Base-by-base conservation (phyloP, 805 yeast genomes). In the Wickerhamomyces strasburgensis region DNA sequence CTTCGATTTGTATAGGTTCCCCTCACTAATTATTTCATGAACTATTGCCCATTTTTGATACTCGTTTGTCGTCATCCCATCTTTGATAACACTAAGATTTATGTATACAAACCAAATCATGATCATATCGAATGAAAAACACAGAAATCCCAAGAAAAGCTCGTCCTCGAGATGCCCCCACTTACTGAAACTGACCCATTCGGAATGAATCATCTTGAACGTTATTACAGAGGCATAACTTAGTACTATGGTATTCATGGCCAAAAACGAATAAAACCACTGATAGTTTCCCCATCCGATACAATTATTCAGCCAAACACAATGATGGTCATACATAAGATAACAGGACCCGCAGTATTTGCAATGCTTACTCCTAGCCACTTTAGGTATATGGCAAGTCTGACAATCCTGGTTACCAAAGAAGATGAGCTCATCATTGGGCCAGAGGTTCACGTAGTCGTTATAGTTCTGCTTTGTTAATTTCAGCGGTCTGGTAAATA, bases 21-120 rank as follows among this genome's bases (percentile, higher is more conserved):
- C 68, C 10, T 65, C 64, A 8, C 63, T 49, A 34, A 74, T 57
- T 39, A 76, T 62, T 33, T 72, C 70, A 37, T 78, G 78, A 11
- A 84, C 66, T 4, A 68, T 75, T 14, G 63, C 72, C 94, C 94
- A 84, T 52, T 84, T 84, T 34, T 67, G 76, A 14, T 73, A 62
- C 57, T 84, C 95, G 50, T 80, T 82, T 4, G 89, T 80, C 10
- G 93, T 83, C 55, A 78, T 78, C 0, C 95, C 95, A 29, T 72
- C 65, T 44, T 67, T 70, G 2, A 83, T 61, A 44, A 74, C 67
- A 23, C 67, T 52, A 18, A 76, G 27, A 46, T 80, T 84, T 40
- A 67, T 55, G 19, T 47, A 52, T 2, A 65, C 39, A 46, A 77
- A 76, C 33, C 70, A 65, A 10, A 58, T 42, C 17, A 70, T 61